Percentiles rank a stretch among this genome's conserved stretches.
These are phyloP conservation scores for Thielaviopsis euricoi DNA, from an alignment of 2,329 filamentous ascomycete genomes.

Conservation along the genomic window DNA sequence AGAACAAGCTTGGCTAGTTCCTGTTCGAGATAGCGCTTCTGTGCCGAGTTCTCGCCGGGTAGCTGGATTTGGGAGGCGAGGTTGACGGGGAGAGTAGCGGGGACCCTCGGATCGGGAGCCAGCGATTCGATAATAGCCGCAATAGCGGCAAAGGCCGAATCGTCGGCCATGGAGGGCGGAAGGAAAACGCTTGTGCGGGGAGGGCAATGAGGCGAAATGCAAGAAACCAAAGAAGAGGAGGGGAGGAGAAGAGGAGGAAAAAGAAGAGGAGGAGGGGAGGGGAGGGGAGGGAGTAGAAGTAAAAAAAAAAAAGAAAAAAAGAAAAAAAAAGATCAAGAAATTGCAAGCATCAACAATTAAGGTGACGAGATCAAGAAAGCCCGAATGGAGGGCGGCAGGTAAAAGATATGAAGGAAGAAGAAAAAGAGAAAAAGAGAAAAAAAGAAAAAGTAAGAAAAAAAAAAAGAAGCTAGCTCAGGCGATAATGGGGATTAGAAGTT, in stretches of 20 bases:
- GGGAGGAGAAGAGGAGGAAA: neutral
- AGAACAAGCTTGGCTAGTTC: constrained; percentile 66
- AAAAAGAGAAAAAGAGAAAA: neutral
- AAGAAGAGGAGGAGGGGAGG: no score
- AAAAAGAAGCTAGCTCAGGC: no score
- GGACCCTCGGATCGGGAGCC: constrained; percentile 27
- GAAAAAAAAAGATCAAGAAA: no score
- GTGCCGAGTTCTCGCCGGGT: constrained; percentile 57
- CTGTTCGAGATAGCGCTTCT: constrained; percentile 64
- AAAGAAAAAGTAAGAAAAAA: neutral
- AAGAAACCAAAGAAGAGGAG: neutral
- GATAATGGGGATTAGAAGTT: neutral
- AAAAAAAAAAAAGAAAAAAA: no score
- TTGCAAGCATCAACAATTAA: neutral
- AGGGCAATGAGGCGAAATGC: neutral
- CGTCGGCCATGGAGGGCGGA: constrained; percentile 30
- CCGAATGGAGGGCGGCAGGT: neutral
- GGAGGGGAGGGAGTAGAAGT: neutral
- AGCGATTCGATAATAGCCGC: constrained; percentile 37
- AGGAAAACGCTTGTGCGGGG: neutral
- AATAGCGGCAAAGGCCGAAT: constrained; percentile 36
- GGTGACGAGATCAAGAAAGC: neutral
- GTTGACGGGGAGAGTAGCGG: constrained; percentile 24
- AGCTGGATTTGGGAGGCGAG: constrained; percentile 43
- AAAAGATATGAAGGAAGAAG: neutral